Percentiles rank a stretch among this genome's conserved stretches.
Evolutionary conservation across 345 rosid species (phyloP).

Genomic region (Trapa bicornis): DNA sequence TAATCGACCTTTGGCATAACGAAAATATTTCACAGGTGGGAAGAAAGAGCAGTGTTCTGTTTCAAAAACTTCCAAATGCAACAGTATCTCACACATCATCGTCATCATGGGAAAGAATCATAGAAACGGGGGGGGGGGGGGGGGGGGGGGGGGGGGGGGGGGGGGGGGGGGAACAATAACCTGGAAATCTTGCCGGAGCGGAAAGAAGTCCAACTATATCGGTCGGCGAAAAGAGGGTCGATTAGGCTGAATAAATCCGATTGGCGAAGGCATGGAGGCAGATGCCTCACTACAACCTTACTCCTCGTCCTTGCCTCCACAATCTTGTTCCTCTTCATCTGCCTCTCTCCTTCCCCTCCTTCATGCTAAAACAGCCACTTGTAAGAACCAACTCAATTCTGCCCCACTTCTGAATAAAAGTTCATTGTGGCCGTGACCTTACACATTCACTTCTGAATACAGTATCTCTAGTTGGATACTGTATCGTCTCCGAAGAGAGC

Average conservation of each 20-base stretch:
- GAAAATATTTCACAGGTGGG: background rate
- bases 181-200: conserved; percentile 38
- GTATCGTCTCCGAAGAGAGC: background rate
- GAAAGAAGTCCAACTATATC: conserved; percentile 47
- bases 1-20: background rate
- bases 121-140: background rate
- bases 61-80: background rate
- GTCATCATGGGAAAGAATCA: background rate
- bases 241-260: conserved; percentile 44
- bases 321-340: conserved; percentile 22
- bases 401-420: background rate
- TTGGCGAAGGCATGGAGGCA: conserved; percentile 61
- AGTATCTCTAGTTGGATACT: background rate
- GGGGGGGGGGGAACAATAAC: conserved; percentile 3
- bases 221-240: conserved; percentile 39
- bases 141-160: background rate
- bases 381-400: background rate
- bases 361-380: background rate
- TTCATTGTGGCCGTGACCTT: background rate
- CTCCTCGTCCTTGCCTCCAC: conserved; percentile 22
- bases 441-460: background rate
- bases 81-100: background rate
- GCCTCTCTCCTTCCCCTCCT: background rate
- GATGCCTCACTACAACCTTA: conserved; percentile 60
- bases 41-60: background rate